A percentile compares a stretch with the other conserved stretches of the same genome.
phyloP scores from a whole-genome alignment of 2,329 filamentous ascomycete genomes.

The Trichoderma guizhouense region DNA sequence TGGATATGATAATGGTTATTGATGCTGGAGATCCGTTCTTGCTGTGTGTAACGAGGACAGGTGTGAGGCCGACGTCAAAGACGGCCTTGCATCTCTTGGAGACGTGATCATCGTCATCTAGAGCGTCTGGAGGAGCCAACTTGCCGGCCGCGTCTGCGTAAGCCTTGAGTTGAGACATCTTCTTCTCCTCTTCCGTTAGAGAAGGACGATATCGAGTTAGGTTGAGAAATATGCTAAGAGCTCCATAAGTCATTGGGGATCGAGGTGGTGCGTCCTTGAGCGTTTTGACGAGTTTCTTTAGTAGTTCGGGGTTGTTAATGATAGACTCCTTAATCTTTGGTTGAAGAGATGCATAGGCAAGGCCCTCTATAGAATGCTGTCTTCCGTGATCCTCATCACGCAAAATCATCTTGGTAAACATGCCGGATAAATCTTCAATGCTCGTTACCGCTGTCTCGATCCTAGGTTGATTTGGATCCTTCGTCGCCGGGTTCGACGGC shows the following conservation, averaged over 20 bases:
- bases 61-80: conserved; percentile 74
- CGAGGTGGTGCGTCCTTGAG: conserved; percentile 58
- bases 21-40: conserved; percentile 70
- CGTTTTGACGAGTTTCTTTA: conserved; percentile 65
- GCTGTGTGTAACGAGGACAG: conserved; percentile 71
- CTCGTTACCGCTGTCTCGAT: conserved; percentile 55
- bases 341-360: conserved; percentile 88
- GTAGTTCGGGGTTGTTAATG: conserved; percentile 62
- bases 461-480: conserved; percentile 40
- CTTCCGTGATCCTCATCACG: conserved; percentile 54
- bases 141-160: conserved; percentile 84
- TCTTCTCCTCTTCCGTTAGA: conserved; percentile 86
- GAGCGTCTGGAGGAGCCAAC: conserved; percentile 56
- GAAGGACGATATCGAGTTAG: conserved; percentile 75
- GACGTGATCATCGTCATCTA: conserved; percentile 76
- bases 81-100: conserved; percentile 70
- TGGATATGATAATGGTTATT: conserved; percentile 68
- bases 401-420: conserved; percentile 65
- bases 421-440: conserved; percentile 62
- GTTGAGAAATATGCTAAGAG: conserved; percentile 80
- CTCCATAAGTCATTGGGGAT: conserved; percentile 76
- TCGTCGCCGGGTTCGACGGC: conserved; percentile 41
- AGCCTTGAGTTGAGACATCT: conserved; percentile 85
- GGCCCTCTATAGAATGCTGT: conserved; percentile 78
- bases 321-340: conserved; percentile 81